Evolutionary conservation across 169 alveolate species (phyloP).

Genomic region (Plasmodium vinckei): DNA sequence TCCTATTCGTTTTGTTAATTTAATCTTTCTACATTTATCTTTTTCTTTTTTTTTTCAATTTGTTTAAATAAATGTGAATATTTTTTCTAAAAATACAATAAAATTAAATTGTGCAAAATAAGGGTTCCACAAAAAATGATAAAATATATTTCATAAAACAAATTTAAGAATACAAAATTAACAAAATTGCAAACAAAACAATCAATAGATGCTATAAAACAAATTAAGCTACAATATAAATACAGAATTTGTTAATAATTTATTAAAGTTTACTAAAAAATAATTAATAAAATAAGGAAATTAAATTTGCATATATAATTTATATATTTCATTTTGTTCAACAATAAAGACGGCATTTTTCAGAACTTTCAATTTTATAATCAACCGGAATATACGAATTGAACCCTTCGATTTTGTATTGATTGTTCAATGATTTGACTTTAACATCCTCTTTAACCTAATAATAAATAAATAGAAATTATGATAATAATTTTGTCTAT

Average conservation of each 20-base stretch:
- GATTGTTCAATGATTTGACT: slow-evolving; percentile 31
- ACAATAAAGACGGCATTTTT: slow-evolving; percentile 8
- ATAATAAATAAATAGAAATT: not conserved
- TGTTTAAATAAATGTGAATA: too few relatives aligned
- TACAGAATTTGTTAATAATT: not conserved
- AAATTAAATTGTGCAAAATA: too few relatives aligned
- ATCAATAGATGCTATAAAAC: not conserved
- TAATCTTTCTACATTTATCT: too few relatives aligned
- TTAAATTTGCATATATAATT: not conserved
- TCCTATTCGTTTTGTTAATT: too few relatives aligned
- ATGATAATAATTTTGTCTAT: not conserved
- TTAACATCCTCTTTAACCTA: slow-evolving; percentile 32
- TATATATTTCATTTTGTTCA: not conserved
- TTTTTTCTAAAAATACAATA: too few relatives aligned
- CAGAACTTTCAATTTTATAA: slow-evolving; percentile 6
- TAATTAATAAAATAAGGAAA: not conserved
- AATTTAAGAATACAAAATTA: not conserved
- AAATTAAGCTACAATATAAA: not conserved
- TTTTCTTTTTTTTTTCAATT: too few relatives aligned
- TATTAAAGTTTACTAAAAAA: not conserved
- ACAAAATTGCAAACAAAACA: not conserved
- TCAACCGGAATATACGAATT: slow-evolving; percentile 21
- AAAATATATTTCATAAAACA: too few relatives aligned
- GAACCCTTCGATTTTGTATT: slow-evolving; percentile 26
- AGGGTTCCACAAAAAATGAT: too few relatives aligned